Evolutionary conservation across 1,139 yeast genomes (phyloP), one percentile per base, ranked within the genome.

Genomic region (Pichia sp.): DNA sequence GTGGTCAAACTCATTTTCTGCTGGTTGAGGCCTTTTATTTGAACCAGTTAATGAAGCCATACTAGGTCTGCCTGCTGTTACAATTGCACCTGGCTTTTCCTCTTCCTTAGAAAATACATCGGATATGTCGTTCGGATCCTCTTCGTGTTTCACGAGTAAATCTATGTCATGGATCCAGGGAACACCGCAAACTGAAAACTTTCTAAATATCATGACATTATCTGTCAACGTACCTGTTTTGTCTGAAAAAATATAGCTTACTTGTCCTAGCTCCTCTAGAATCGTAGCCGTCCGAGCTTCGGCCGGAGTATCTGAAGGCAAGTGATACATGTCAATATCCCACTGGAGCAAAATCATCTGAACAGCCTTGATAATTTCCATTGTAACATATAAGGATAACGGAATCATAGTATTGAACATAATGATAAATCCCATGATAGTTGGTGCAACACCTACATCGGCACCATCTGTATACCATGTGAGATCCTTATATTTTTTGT

Each of bases 381-480:
- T 87, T 0, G 98, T 90, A 30, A 93, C 99, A 64, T 95, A 95
- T 43, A 95, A 79, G 0, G 99, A 93, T 40, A 93, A 74, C 0
- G 99, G 99, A 65, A 95, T 95, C 71, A 95, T 76, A 0, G 99
- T 93, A 65, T 93, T 93, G 73, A 85, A 93, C 98, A 95, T 91
- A 72, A 95, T 93, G 58, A 95, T 85, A 67, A 87, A 95, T 1
- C 98, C 91, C 96, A 93, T 90, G 47, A 93, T 75, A 0, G 96
- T 88, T 1, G 96, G 87, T 1, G 96, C 95, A 12, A 81, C 79
- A n/a, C 96, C 96, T 0, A 84, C 96, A 61, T 87, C 95, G 61
- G 80, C 74, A 2, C 78, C 80, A 48, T 70, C 71, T 25, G 90
- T 69, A 64, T 90, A 95, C 98, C 98, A 91, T 16, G 82, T 79